Base-by-base conservation (phyloP, 805 yeast species). In the Candida boleticola region DNA sequence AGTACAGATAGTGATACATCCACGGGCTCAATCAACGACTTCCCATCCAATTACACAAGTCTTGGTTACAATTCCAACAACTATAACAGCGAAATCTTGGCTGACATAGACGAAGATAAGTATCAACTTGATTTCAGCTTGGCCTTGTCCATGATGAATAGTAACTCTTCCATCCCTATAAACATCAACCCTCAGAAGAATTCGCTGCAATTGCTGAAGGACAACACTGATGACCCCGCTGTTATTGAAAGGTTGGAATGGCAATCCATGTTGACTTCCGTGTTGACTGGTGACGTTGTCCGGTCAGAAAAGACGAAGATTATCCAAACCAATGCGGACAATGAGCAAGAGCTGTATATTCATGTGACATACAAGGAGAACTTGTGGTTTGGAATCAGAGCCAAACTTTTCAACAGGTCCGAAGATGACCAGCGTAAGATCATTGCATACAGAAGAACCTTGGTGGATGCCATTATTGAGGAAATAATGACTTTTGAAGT, bases 271-370 rank as follows among this genome's bases (percentile, higher is more conserved):
- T 72, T 93, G 37, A 77, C 86, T 9, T 77, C 89, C 2, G 98
- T 93, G 3, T 75, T 93, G 27, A 92, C 95, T 2, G 98, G 99
- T 51, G 98, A 93, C 61, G 96, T 93, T 41, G 89, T 93, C 17
- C 78, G 84, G 27, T 83, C 92, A 10, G 99, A 93, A 56, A 93
- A 92, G 63, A 83, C 87, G 3, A 83, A 83, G 61, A 73, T 86
- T 42, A 80, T 78, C 13, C 81, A 76, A 29, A 58, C 62, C 20
- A 63, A 55, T 47, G 52, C 61, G 0, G 64, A 62, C 31, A 64
- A 60, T 31, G 57, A 58, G 23, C 71, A 66, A 47, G 83, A 80
- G 49, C 60, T 73, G 41, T 67, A 77, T 48, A 52, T 78, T 42
- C 74, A 79, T 45, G 70, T 82, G 4, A 69, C 79, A 4, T 76